Conservation (phyloP, 768 basidiomycete genomes). For the Leucocoprinus leucothites region DNA sequence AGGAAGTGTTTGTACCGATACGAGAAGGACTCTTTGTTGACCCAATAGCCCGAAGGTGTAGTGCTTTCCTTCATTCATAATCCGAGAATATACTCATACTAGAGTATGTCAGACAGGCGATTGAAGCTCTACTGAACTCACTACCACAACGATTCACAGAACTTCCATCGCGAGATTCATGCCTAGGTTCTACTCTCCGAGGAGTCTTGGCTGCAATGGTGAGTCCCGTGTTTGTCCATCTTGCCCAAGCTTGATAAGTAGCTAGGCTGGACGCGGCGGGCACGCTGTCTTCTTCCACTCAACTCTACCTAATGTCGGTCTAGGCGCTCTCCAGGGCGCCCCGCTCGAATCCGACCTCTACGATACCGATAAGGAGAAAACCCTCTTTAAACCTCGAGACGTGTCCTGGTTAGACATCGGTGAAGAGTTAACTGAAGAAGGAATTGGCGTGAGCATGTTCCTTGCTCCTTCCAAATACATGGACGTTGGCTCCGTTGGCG, state of each 20-base stretch:
- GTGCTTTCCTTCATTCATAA: conserved; percentile 11
- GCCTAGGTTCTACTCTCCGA: conserved; percentile 75
- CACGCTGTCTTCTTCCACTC: conserved; percentile 73
- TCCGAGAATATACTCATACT: neutral
- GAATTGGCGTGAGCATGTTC: conserved; percentile 89
- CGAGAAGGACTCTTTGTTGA: conserved; percentile 72
- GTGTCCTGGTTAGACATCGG: conserved; percentile 78
- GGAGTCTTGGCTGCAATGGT: conserved; percentile 73
- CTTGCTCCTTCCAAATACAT: conserved; percentile 75
- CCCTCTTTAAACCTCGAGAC: conserved; percentile 76
- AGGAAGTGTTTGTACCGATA: conserved; percentile 89
- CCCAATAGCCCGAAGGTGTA: conserved; percentile 67
- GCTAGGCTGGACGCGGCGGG: conserved; percentile 67
- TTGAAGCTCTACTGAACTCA: conserved; percentile 64
- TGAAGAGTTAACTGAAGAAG: conserved; percentile 85
- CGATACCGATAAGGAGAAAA: conserved; percentile 84
- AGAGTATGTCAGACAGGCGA: conserved; percentile 39
- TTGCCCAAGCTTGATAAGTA: conserved; percentile 10
- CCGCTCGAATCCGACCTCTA: conserved; percentile 64
- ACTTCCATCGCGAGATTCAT: conserved; percentile 49
- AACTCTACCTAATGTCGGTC: conserved; percentile 66
- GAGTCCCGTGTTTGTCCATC: conserved; percentile 22
- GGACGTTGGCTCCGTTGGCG: conserved; percentile 87
- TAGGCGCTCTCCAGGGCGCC: conserved; percentile 58
- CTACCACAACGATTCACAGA: conserved; percentile 62